Evolutionary conservation across 345 rosid species (phyloP), one percentile per base, ranked within the genome.

Genomic region (Corchorus capsularis): DNA sequence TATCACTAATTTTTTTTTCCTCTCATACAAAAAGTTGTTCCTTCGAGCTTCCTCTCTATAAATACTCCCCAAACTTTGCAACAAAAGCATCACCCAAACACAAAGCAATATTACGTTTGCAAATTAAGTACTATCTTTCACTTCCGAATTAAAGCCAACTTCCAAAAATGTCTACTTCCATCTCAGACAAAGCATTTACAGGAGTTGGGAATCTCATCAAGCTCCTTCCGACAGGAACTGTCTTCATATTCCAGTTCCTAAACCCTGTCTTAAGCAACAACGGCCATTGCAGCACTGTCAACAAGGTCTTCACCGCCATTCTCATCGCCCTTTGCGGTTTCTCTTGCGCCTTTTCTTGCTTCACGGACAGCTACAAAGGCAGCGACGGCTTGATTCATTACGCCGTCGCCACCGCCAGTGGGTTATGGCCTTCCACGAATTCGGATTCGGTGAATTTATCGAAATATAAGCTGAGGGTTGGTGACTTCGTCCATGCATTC

Each of bases 201-300:
- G 92, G 96, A 17, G 46, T 90, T 0, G 90, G 93, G 2, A 94
- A 87, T 85, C 91, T 94, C 46, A 63, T 94, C 77, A 91, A 86
- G 88, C 90, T 93, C 66, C 97, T 94, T 46, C 98, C 98, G 0
- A 91, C 97, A 16, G 98, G 97, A 77, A 93, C 94, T 1, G 93
- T 93, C 72, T 94, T 93, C 80, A 16, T 87, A 60, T 94, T 86
- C 82, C 95, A 89, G 62, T 88, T 91, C 88, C 97, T 94, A 14
- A 91, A 86, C 86, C 97, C 98, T 49, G 64, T 92, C 49, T 37
- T 93, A 34, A 83, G 97, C 87, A 87, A 94, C 85, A 85, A 79
- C 8, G 98, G 97, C 32, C 75, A 81, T 3, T 94, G 98, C 76
- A 69, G 71, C 75, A 47, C 87, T 15, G 2, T 50, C 63, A 85